Conservation (phyloP, 352 stramenopile species). For the Detonula confervacea region DNA sequence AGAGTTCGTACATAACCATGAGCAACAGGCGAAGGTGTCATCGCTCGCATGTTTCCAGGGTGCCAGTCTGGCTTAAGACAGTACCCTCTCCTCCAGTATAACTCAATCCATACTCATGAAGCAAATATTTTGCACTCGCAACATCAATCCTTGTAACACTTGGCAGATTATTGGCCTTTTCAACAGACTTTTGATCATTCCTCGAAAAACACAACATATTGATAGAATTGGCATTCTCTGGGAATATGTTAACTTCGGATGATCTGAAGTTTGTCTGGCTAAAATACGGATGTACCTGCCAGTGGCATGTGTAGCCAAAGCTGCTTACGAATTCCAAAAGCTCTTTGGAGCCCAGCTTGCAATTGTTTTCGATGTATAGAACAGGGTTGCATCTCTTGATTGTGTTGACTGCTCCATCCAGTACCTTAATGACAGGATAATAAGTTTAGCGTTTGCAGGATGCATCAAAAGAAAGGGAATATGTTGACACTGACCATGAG, state of each 20-base stretch:
- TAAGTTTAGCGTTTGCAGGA: no score
- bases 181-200: slow-evolving; percentile 1
- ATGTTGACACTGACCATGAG: no score
- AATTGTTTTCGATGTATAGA: slow-evolving; percentile 26
- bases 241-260: slow-evolving; percentile 8
- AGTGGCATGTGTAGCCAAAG: slow-evolving; percentile 15
- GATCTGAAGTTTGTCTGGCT: not conserved
- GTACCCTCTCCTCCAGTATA: not conserved
- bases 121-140: not conserved
- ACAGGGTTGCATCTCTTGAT: slow-evolving; percentile 25
- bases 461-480: no score
- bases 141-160: slow-evolving; percentile 5
- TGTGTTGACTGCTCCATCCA: slow-evolving; percentile 26
- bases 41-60: slow-evolving; percentile 5
- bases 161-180: no score
- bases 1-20: no score
- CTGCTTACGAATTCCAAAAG: slow-evolving; percentile 26
- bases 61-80: slow-evolving; percentile 8
- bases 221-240: slow-evolving; percentile 11
- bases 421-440: no score
- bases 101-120: slow-evolving; percentile 24
- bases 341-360: slow-evolving; percentile 30
- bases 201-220: slow-evolving; percentile 24
- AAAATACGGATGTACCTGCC: slow-evolving; percentile 12
- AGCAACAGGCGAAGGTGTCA: no score